Evolutionary conservation across 139 green algal genomes (phyloP), one percentile per base, ranked within the genome.

Genomic region (Pseudopediastrum boryanum): DNA sequence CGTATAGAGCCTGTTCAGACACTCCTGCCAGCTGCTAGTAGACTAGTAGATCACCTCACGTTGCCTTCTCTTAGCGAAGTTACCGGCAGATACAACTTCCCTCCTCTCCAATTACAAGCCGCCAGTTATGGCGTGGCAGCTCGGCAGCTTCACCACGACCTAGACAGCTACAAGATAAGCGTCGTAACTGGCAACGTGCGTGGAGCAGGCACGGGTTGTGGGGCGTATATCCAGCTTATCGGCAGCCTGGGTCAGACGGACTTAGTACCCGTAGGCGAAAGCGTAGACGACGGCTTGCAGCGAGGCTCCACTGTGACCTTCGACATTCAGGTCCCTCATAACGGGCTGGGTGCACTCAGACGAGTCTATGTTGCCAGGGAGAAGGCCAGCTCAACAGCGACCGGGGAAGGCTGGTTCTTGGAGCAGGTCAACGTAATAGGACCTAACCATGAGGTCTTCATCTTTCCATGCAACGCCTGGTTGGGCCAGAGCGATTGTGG

Each of bases 401-500:
- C 68, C 33, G 88, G 89, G 3, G 71, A 72, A 1, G 91, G 90
- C 25, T 96, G 94, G 93, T 94, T 85, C 68, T 82, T 96, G 21
- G 85, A 95, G 33, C 50, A 86, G 3, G 54, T 92, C 3, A 56
- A 89, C 62, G 83, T 95, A 19, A 61, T 73, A 3, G 83, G 85
- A 1, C 85, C 86, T 0, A 79, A 84, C 5, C 88, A 85, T 0
- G 68, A 89, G 38, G 43, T 64, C 4, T 89, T 83, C 41, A n/a
- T 79, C 35, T 97, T 98, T 77, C 93, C 92, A 21, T 98, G 94
- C 82, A 77, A 92, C 25, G 58, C 83, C 8, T 98, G 95, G 95
- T 87, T 98, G 65, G 94, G 94, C 25, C 81, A 88, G 43, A 89
- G 81, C 33, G 90, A 96, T 72, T 86, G 81, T 25, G 91, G 87